A percentile compares a stretch with the other conserved stretches of the same genome.
These are phyloP conservation scores for Coffea canephora DNA, from an alignment of 257 asterid species.

Conservation along the genomic window DNA sequence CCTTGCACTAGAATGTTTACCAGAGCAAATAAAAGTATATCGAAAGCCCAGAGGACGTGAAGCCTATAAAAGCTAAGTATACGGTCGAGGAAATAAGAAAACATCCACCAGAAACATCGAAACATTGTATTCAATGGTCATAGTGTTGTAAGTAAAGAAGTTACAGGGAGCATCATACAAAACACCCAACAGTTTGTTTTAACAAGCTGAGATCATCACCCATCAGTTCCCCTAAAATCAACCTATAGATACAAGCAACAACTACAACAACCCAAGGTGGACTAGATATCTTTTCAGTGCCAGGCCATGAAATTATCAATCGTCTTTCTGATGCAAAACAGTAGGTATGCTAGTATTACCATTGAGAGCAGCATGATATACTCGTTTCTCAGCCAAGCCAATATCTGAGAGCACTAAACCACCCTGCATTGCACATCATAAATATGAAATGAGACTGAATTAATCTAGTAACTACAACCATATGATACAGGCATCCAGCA, in stretches of 20 bases:
- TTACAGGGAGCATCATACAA: conserved; percentile 32
- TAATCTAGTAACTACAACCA: background rate
- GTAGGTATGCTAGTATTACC: conserved; percentile 80
- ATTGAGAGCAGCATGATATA: conserved; percentile 87
- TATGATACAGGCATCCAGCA: background rate
- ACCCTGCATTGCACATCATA: conserved; percentile 56
- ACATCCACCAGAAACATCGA: conserved; percentile 18
- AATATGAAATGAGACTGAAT: conserved; percentile 12
- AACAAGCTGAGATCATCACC: conserved; percentile 29
- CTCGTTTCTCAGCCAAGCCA: conserved; percentile 92
- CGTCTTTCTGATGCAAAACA: conserved; percentile 88
- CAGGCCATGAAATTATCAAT: conserved; percentile 62
- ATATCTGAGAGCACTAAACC: conserved; percentile 65
- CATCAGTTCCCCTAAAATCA: conserved; percentile 29
- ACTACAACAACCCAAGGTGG: conserved; percentile 37
- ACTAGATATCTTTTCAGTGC: conserved; percentile 35
- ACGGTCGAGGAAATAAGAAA: background rate
- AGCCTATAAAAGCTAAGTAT: conserved; percentile 3
- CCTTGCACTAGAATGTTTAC: background rate
- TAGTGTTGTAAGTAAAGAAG: conserved; percentile 17
- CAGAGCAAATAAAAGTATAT: conserved; percentile 1
- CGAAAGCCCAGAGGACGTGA: conserved; percentile 7
- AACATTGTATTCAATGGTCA: conserved; percentile 26
- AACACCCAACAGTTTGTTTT: conserved; percentile 21
- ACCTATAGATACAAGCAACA: conserved; percentile 14